These are phyloP conservation scores for Zarea fungicola DNA, from an alignment of 2,329 filamentous ascomycete genomes.

Conservation along the genomic window DNA sequence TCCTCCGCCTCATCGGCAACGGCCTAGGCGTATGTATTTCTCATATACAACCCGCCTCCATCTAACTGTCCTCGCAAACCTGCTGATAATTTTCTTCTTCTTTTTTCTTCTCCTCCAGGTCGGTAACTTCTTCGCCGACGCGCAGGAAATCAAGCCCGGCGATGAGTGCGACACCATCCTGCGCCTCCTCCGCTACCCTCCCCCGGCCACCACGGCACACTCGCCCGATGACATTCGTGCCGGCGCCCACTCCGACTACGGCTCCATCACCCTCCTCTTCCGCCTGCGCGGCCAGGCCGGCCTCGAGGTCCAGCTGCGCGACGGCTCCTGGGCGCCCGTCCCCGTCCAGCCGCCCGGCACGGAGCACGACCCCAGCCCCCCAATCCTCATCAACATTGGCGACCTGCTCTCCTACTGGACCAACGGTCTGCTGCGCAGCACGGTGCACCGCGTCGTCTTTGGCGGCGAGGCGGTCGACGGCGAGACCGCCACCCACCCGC, in stretches of 20 bases:
- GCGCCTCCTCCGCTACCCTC: conserved; percentile 69
- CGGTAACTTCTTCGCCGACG: conserved; percentile 48
- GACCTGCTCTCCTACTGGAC: conserved; percentile 81
- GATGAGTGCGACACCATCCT: conserved; percentile 53
- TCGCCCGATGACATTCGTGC: conserved; percentile 65
- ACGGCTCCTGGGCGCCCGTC: conserved; percentile 55
- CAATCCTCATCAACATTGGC: conserved; percentile 75
- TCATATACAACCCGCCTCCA: not conserved
- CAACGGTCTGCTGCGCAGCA: conserved; percentile 77
- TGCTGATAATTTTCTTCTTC: not conserved
- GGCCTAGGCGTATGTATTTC: conserved; percentile 59
- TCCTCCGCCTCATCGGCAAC: conserved; percentile 72
- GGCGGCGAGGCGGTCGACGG: conserved; percentile 31
- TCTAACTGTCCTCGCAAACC: conserved; percentile 9
- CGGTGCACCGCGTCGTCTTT: conserved; percentile 84
- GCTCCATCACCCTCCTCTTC: conserved; percentile 70
- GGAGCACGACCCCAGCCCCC: conserved; percentile 55
- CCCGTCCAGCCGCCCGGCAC: conserved; percentile 60
- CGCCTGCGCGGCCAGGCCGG: conserved; percentile 80
- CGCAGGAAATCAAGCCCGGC: conserved; percentile 41
- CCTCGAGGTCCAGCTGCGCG: conserved; percentile 68
- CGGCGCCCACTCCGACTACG: conserved; percentile 89
- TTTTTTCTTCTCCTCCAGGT: conserved; percentile 27
- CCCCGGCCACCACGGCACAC: conserved; percentile 39
- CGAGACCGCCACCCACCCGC: conserved; percentile 44